Conservation (phyloP, 108 stramenopile genomes). For the Cyclotella choctawhatcheeana region DNA sequence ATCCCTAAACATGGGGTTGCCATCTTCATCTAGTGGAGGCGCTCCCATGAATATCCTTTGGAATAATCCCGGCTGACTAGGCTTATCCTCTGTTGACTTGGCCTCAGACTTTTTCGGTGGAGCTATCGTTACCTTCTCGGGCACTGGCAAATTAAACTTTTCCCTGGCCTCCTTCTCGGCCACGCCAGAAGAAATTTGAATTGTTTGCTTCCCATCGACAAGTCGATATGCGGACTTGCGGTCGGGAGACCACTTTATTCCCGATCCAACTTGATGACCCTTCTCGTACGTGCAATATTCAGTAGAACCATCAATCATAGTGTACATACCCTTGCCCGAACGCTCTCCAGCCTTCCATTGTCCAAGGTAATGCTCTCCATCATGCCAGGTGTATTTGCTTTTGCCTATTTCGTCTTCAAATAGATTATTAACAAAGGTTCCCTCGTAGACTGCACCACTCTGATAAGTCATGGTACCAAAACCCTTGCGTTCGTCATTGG, state of each 20-base stretch:
- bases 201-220: slow-evolving; percentile 15
- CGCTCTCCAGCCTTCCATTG: slow-evolving; percentile 40
- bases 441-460: slow-evolving; percentile 18
- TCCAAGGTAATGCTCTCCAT: slow-evolving; percentile 32
- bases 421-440: slow-evolving; percentile 32
- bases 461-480: slow-evolving; percentile 33
- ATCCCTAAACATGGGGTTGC: slow-evolving; percentile 25
- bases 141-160: slow-evolving; percentile 13
- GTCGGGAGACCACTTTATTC: slow-evolving; percentile 28
- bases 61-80: slow-evolving; percentile 2
- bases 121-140: neutral
- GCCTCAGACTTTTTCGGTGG: neutral
- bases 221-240: slow-evolving; percentile 14
- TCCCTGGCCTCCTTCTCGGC: slow-evolving; percentile 28
- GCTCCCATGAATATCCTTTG: neutral
- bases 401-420: slow-evolving; percentile 21
- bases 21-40: slow-evolving; percentile 5
- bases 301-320: slow-evolving; percentile 5
- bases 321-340: slow-evolving; percentile 22
- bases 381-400: slow-evolving; percentile 28
- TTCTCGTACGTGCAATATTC: slow-evolving; percentile 22
- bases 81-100: too few relatives aligned
- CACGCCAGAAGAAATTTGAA: slow-evolving; percentile 10
- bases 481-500: slow-evolving; percentile 13
- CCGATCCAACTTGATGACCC: slow-evolving; percentile 18